phyloP scores from a whole-genome alignment of 106 monocot species.

The Dendrobium officinale region DNA sequence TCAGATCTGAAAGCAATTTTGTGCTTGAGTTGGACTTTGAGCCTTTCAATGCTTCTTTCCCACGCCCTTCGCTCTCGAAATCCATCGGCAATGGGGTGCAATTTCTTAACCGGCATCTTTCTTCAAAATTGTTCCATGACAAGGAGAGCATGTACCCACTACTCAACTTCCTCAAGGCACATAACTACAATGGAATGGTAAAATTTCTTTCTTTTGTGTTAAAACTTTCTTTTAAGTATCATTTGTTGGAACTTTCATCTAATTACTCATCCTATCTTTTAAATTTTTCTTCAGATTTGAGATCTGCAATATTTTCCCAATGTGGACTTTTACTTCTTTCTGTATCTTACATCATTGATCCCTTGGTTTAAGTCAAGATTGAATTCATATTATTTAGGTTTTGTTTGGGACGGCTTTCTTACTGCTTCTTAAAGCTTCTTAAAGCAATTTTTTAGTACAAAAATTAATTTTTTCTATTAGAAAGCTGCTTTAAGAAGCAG shows the following conservation, averaged over 20 bases:
- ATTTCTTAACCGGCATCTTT: slow-evolving; percentile 18
- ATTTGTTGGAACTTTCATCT: background rate
- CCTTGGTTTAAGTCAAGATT: too few relatives aligned
- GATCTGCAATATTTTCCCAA: background rate
- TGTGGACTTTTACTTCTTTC: background rate
- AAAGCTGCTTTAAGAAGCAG: too few relatives aligned
- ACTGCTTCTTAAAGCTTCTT: too few relatives aligned
- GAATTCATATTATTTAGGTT: too few relatives aligned
- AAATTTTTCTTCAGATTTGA: too few relatives aligned
- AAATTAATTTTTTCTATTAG: too few relatives aligned
- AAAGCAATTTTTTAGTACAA: too few relatives aligned
- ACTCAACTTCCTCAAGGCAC: slow-evolving; percentile 5
- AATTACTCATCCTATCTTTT: too few relatives aligned
- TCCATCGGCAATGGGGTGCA: slow-evolving; percentile 17
- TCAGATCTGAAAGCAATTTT: slow-evolving; percentile 7
- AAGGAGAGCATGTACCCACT: slow-evolving; percentile 21
- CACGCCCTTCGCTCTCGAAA: slow-evolving; percentile 14
- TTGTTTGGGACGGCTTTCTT: too few relatives aligned
- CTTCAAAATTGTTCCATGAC: slow-evolving; percentile 18
- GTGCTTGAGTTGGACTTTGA: slow-evolving; percentile 17
- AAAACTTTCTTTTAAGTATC: background rate
- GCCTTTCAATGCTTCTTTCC: slow-evolving; percentile 20
- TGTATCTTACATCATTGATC: too few relatives aligned
- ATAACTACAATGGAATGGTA: slow-evolving; percentile 15
- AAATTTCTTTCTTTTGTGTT: background rate